Evolutionary conservation across 805 yeast genomes (phyloP).

Genomic region (Candida namnaoensis): DNA sequence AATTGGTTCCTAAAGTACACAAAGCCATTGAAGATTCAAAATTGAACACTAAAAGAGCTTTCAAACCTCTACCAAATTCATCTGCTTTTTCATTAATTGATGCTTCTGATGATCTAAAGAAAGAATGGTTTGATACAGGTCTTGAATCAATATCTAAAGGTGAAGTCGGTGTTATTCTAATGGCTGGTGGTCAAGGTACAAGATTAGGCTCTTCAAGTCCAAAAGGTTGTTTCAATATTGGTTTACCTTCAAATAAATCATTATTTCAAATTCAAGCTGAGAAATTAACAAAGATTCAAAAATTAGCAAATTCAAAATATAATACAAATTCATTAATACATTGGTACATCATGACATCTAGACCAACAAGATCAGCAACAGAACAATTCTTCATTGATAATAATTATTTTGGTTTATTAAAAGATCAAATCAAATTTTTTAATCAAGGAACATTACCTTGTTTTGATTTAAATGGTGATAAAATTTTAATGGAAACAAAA

Average conservation of each 20-base stretch:
- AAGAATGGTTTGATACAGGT: constrained; percentile 35
- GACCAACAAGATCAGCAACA: constrained; percentile 73
- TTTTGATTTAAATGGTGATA: constrained; percentile 57
- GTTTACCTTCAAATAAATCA: constrained; percentile 75
- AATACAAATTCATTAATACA: constrained; percentile 33
- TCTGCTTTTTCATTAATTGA: constrained; percentile 40
- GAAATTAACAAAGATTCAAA: constrained; percentile 57
- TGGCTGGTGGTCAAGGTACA: constrained; percentile 99
- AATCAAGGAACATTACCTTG: constrained; percentile 97
- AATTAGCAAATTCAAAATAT: constrained; percentile 32
- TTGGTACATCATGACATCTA: constrained; percentile 95
- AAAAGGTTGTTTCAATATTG: constrained; percentile 89
- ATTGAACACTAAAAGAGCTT: constrained; percentile 16
- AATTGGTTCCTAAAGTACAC: neutral
- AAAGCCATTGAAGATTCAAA: constrained; percentile 33
- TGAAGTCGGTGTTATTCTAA: constrained; percentile 79
- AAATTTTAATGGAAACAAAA: constrained; percentile 54
- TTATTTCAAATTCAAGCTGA: constrained; percentile 93
- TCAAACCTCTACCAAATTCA: constrained; percentile 41
- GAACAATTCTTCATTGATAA: constrained; percentile 57
- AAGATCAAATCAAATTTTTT: constrained; percentile 63
- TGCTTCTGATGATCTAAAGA: constrained; percentile 12
- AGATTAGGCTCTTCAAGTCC: constrained; percentile 86
- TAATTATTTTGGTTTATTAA: constrained; percentile 61
- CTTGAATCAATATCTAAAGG: constrained; percentile 56